A percentile compares a stretch with the other conserved stretches of the same genome.
phyloP scores from a whole-genome alignment of 352 stramenopile genomes.

The Globisporangium barbulae region DNA sequence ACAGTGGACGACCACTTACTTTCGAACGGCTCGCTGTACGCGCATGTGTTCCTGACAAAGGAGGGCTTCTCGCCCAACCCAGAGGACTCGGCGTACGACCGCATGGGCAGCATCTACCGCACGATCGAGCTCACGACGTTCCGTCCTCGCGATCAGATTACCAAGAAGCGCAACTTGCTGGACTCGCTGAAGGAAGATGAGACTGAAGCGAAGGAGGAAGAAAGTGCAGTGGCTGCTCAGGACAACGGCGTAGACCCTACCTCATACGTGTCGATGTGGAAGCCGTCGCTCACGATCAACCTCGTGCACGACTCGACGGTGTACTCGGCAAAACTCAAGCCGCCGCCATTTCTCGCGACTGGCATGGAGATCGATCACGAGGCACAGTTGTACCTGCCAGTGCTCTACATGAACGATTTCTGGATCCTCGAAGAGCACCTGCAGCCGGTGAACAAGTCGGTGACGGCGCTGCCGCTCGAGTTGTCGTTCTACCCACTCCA shows the following conservation, averaged over 20 bases:
- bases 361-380: conserved; percentile 60
- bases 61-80: conserved; percentile 69
- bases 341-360: conserved; percentile 63
- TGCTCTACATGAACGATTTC: conserved; percentile 94
- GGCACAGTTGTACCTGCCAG: conserved; percentile 75
- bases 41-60: conserved; percentile 85
- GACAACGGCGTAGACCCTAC: conserved; percentile 25
- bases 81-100: conserved; percentile 51
- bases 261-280: conserved; percentile 81
- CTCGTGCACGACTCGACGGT: conserved; percentile 67
- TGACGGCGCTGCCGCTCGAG: conserved; percentile 76
- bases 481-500: conserved; percentile 84
- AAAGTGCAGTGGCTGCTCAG: conserved; percentile 2
- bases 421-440: conserved; percentile 90
- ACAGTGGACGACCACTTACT: conserved; percentile 66
- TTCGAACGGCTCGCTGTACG: conserved; percentile 75
- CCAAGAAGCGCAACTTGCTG: conserved; percentile 79
- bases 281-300: conserved; percentile 66
- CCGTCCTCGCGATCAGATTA: conserved; percentile 63
- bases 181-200: conserved; percentile 22
- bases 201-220: conserved; percentile 9
- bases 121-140: conserved; percentile 72
- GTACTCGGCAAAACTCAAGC: conserved; percentile 49
- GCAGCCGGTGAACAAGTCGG: conserved; percentile 86
- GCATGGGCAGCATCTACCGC: conserved; percentile 48